Evolutionary conservation across 139 green algal genomes (phyloP).

Genomic region (Picochlorum sp.): DNA sequence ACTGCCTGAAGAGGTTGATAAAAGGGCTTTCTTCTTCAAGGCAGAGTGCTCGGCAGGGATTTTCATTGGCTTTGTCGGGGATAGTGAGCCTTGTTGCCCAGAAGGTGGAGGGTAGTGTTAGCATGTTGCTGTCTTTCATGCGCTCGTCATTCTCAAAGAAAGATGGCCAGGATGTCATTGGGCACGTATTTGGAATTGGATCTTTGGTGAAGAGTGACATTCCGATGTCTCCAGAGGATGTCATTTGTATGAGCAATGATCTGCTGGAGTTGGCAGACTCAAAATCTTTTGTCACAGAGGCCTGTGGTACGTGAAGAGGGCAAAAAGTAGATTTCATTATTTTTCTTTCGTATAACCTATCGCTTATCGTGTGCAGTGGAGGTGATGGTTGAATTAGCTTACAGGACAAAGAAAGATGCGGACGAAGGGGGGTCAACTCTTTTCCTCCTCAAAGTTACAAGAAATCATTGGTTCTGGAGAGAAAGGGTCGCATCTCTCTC

Average conservation of each 20-base stretch:
- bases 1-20: slow-evolving; percentile 56
- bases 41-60: slow-evolving; percentile 69
- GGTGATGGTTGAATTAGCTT: too few relatives aligned
- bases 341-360: too few relatives aligned
- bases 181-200: background rate
- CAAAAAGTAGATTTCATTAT: background rate
- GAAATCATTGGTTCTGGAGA: too few relatives aligned
- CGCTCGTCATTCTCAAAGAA: background rate
- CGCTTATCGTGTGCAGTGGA: too few relatives aligned
- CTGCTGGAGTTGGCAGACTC: background rate
- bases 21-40: slow-evolving; percentile 56
- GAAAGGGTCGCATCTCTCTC: too few relatives aligned
- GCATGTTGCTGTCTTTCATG: background rate
- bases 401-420: too few relatives aligned
- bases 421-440: too few relatives aligned
- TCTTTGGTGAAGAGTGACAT: background rate
- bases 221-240: background rate
- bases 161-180: slow-evolving; percentile 1
- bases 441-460: too few relatives aligned
- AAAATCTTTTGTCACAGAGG: slow-evolving; percentile 1
- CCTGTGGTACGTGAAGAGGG: background rate
- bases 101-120: background rate
- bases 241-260: background rate
- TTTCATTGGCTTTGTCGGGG: slow-evolving; percentile 56
- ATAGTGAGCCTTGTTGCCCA: slow-evolving; percentile 18